A percentile compares a stretch with the other conserved stretches of the same genome.
These are phyloP conservation scores for Schizochytrium sp. DNA, from an alignment of 108 stramenopile genomes.

Conservation along the genomic window DNA sequence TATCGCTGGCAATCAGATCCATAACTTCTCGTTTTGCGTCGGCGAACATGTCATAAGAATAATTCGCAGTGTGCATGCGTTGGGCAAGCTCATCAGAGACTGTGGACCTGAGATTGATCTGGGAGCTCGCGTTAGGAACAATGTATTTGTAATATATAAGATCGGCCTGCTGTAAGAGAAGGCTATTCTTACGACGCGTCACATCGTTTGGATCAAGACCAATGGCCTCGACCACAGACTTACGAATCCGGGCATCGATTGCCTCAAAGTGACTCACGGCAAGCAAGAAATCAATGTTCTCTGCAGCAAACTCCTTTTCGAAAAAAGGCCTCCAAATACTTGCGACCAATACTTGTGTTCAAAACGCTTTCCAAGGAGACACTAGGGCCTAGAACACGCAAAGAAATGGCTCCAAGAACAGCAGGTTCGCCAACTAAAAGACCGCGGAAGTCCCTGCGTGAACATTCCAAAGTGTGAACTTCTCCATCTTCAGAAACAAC, in stretches of 20 bases:
- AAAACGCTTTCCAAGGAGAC: not conserved
- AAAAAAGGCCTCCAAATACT: not conserved
- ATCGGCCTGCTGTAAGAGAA: not conserved
- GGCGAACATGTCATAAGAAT: slow-evolving; percentile 2
- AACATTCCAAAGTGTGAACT: not conserved
- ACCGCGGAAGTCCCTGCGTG: not conserved
- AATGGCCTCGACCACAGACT: not conserved
- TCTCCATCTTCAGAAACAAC: slow-evolving; percentile 14
- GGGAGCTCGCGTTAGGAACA: not conserved
- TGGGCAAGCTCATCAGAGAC: not conserved
- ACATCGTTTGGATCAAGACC: not conserved
- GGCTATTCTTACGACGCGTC: not conserved
- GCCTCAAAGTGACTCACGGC: slow-evolving; percentile 6
- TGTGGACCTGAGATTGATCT: not conserved
- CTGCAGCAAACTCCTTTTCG: slow-evolving; percentile 45
- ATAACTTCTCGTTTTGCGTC: not conserved
- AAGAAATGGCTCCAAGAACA: slow-evolving; percentile 6
- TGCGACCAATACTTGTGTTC: not conserved
- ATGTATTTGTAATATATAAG: slow-evolving; percentile 25
- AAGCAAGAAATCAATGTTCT: slow-evolving; percentile 33
- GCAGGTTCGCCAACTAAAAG: not conserved
- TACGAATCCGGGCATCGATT: slow-evolving; percentile 29
- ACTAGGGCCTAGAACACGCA: not conserved
- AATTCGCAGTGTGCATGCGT: not conserved
- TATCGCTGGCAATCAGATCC: not conserved